Percentiles rank a stretch among this genome's conserved stretches.
These are phyloP conservation scores for Mucor circinelloides DNA, from an alignment of 371 early-diverging fungal species.

Conservation along the genomic window DNA sequence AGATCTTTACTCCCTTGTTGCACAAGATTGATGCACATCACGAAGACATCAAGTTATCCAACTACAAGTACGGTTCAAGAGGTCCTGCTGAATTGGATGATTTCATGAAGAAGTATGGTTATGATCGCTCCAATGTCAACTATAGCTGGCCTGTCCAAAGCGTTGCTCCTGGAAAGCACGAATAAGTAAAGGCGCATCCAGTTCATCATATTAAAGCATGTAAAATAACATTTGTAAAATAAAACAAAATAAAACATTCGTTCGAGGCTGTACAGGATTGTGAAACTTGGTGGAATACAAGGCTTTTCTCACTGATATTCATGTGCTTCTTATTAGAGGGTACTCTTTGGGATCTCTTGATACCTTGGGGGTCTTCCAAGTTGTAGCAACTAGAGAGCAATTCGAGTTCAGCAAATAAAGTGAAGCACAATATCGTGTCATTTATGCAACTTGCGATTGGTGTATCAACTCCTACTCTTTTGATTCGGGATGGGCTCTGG, in stretches of 20 bases:
- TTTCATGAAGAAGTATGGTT: slow-evolving; percentile 78
- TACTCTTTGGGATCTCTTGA: too few relatives aligned
- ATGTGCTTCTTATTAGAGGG: not conserved
- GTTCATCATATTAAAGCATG: not conserved
- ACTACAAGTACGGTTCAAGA: slow-evolving; percentile 84
- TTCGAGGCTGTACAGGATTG: not conserved
- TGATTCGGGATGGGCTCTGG: too few relatives aligned
- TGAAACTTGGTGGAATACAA: not conserved
- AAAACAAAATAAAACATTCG: not conserved
- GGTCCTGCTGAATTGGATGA: slow-evolving; percentile 80
- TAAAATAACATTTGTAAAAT: slow-evolving; percentile 1
- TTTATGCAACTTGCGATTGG: not conserved
- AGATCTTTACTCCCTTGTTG: slow-evolving; percentile 94
- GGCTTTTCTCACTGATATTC: not conserved
- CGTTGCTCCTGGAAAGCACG: slow-evolving; percentile 15
- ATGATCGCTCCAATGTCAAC: slow-evolving; percentile 44
- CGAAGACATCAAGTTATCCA: slow-evolving; percentile 60
- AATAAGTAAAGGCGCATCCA: not conserved
- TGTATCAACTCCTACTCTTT: not conserved
- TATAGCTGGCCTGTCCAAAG: slow-evolving; percentile 50
- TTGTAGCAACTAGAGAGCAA: too few relatives aligned
- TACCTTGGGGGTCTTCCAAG: too few relatives aligned
- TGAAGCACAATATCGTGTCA: not conserved
- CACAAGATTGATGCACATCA: slow-evolving; percentile 77
- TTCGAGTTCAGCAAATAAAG: not conserved